A percentile compares a stretch with the other conserved stretches of the same genome.
phyloP scores from a whole-genome alignment of 2,329 filamentous ascomycete genomes.

The Alternaria panax region DNA sequence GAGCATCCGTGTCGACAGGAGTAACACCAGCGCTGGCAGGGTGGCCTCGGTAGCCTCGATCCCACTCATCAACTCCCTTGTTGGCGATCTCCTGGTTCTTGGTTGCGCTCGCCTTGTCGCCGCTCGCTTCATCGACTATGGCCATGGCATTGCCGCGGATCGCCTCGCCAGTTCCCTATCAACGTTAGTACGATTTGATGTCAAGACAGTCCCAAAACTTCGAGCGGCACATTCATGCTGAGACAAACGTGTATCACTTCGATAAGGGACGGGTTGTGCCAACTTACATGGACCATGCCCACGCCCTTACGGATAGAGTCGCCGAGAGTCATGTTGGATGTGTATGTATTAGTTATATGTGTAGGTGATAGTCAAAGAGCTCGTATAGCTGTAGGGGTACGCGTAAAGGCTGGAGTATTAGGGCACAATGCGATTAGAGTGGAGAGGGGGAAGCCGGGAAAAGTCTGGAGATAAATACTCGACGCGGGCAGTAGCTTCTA shows the following conservation, averaged over 20 bases:
- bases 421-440: neutral
- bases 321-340: conserved; percentile 37
- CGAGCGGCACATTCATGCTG: neutral
- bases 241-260: neutral
- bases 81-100: conserved; percentile 44
- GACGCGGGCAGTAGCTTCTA: conserved; percentile 3
- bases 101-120: conserved; percentile 37
- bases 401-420: conserved; percentile 7
- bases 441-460: neutral
- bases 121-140: conserved; percentile 43
- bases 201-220: neutral
- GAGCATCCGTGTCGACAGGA: conserved; percentile 31
- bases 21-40: conserved; percentile 41
- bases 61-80: conserved; percentile 46
- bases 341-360: neutral
- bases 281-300: conserved; percentile 45
- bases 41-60: conserved; percentile 43
- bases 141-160: conserved; percentile 50
- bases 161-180: conserved; percentile 48
- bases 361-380: neutral
- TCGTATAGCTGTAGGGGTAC: conserved; percentile 1
- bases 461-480: conserved; percentile 7
- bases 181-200: conserved; percentile 15
- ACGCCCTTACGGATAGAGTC: conserved; percentile 45
- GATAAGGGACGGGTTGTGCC: neutral